These are phyloP conservation scores for Aspergillus sp. DNA, from an alignment of 2,329 filamentous ascomycete genomes.

Conservation along the genomic window DNA sequence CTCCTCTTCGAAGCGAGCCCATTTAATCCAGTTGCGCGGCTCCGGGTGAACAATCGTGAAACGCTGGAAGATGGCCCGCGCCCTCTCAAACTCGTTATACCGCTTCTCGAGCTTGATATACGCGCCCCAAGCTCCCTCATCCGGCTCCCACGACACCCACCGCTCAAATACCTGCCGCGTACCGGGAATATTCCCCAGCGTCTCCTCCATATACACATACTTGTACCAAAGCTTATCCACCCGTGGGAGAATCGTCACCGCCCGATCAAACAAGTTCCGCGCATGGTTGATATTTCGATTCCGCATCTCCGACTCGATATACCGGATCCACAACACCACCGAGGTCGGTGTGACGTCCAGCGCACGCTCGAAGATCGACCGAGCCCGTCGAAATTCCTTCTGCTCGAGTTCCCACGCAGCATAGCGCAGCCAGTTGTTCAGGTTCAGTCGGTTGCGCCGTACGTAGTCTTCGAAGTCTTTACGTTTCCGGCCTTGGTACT, in stretches of 20 bases:
- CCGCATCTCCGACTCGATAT: slow-evolving; percentile 96
- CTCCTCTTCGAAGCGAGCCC: slow-evolving; percentile 95
- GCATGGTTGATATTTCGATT: slow-evolving; percentile 93
- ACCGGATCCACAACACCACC: slow-evolving; percentile 81
- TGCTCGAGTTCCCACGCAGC: slow-evolving; percentile 96
- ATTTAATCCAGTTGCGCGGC: slow-evolving; percentile 96
- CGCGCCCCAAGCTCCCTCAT: slow-evolving; percentile 88
- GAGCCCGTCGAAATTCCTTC: slow-evolving; percentile 87
- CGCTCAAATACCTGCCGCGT: slow-evolving; percentile 92
- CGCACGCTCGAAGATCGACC: slow-evolving; percentile 90
- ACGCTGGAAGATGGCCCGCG: slow-evolving; percentile 79
- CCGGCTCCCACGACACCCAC: slow-evolving; percentile 98
- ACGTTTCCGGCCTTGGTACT: slow-evolving; percentile 91
- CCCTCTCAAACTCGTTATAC: slow-evolving; percentile 84
- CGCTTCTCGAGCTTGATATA: slow-evolving; percentile 97
- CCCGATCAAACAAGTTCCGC: slow-evolving; percentile 84
- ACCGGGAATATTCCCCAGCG: slow-evolving; percentile 85
- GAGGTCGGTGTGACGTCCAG: slow-evolving; percentile 86
- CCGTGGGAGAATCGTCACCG: slow-evolving; percentile 83
- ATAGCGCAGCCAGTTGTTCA: slow-evolving; percentile 99
- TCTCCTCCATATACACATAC: slow-evolving; percentile 98
- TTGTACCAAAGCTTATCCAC: slow-evolving; percentile 99
- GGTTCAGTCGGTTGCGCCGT: slow-evolving; percentile 83
- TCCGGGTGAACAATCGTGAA: slow-evolving; percentile 93
- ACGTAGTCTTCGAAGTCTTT: slow-evolving; percentile 99